Conservation (phyloP, 2,329 filamentous ascomycete species). For the Xylariales sp. region DNA sequence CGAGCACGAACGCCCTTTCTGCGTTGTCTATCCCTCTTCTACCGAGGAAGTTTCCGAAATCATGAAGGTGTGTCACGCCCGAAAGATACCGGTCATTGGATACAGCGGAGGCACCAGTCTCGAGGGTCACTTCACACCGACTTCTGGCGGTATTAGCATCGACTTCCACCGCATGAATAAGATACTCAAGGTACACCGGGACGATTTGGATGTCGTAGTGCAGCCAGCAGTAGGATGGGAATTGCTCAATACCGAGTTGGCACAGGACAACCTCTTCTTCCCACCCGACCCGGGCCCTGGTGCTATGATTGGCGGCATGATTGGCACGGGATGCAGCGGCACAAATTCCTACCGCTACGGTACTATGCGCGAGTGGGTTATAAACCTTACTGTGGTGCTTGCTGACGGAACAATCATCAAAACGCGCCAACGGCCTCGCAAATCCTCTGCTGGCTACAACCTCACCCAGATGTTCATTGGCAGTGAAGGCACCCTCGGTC, state of each 20-base stretch:
- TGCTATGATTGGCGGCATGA: conserved; percentile 80
- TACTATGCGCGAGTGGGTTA: conserved; percentile 85
- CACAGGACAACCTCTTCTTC: conserved; percentile 70
- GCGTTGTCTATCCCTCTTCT: conserved; percentile 67
- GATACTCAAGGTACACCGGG: conserved; percentile 63
- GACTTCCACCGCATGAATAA: conserved; percentile 74
- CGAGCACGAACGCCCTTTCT: conserved; percentile 51
- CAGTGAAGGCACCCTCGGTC: conserved; percentile 75
- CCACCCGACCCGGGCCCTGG: conserved; percentile 81
- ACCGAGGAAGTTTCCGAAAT: conserved; percentile 71
- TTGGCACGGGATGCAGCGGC: conserved; percentile 62
- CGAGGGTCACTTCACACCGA: conserved; percentile 74
- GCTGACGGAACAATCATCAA: conserved; percentile 79
- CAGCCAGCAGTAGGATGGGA: conserved; percentile 79
- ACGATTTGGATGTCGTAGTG: conserved; percentile 63
- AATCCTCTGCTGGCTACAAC: conserved; percentile 79
- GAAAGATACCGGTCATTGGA: conserved; percentile 68
- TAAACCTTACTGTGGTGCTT: conserved; percentile 75
- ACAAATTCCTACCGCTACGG: conserved; percentile 83
- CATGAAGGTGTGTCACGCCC: conserved; percentile 70
- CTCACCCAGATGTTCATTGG: conserved; percentile 75
- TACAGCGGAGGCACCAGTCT: conserved; percentile 75
- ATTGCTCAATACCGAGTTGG: conserved; percentile 66
- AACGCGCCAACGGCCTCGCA: conserved; percentile 71
- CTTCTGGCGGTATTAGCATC: conserved; percentile 68